Evolutionary conservation across 2,329 filamentous ascomycete species (phyloP).

Genomic region (Sporothrix brunneoviolacea): DNA sequence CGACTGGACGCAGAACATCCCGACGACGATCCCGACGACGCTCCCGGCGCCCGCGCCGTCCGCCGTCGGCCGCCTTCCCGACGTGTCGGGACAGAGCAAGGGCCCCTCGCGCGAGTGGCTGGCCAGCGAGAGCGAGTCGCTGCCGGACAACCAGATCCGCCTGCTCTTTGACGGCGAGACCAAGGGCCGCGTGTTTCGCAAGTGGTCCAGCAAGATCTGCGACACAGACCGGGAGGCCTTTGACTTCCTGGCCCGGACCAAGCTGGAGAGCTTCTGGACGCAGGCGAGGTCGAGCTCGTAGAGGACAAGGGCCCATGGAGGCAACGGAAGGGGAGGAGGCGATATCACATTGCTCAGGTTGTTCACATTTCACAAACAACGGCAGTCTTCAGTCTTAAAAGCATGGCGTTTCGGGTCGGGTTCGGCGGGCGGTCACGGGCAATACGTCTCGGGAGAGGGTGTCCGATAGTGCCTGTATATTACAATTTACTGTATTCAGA

Average conservation of each 20-base stretch:
- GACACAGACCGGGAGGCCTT: conserved; percentile 87
- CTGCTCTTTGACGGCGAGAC: conserved; percentile 89
- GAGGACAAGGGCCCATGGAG: no score
- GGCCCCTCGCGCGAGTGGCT: conserved; percentile 68
- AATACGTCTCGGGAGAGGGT: background rate
- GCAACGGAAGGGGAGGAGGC: no score
- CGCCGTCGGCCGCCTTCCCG: background rate
- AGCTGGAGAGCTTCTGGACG: conserved; percentile 95
- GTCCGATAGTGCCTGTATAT: no score
- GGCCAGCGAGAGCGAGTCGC: conserved; percentile 71
- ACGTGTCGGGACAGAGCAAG: conserved; percentile 48
- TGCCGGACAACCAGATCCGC: conserved; percentile 73
- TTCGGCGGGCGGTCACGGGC: no score
- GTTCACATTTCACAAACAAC: no score
- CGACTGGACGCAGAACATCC: conserved; percentile 86
- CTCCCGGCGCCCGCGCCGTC: conserved; percentile 6
- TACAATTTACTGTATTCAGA: no score
- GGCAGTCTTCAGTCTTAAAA: background rate
- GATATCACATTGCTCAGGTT: no score
- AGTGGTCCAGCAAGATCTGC: conserved; percentile 85
- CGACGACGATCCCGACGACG: conserved; percentile 39
- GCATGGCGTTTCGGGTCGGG: background rate
- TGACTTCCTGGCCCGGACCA: conserved; percentile 68
- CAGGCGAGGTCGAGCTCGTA: conserved; percentile 55
- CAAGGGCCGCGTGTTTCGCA: conserved; percentile 72